phyloP scores from a whole-genome alignment of 139 green algal species.

The Chlamydomonas sp. region DNA sequence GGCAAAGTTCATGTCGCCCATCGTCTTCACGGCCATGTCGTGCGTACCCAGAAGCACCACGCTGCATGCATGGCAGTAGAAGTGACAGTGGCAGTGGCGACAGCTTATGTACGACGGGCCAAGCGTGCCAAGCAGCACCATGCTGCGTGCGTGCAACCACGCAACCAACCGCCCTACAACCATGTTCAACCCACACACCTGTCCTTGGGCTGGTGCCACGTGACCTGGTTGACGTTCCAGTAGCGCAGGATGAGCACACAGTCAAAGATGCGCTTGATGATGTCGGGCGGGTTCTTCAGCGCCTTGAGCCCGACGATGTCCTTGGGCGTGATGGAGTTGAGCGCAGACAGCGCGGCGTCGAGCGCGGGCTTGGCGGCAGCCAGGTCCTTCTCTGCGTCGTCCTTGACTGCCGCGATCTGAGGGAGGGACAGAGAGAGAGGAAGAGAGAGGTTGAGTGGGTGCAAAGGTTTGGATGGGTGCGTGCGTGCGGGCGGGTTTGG shows the following conservation, averaged over 20 bases:
- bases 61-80: too few relatives aligned
- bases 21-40: constrained; percentile 82
- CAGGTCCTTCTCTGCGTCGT: constrained; percentile 83
- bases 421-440: too few relatives aligned
- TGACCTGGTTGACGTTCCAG: constrained; percentile 36
- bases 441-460: too few relatives aligned
- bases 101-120: too few relatives aligned
- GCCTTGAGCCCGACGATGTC: constrained; percentile 86
- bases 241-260: constrained; percentile 77
- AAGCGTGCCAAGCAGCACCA: too few relatives aligned
- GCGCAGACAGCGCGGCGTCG: constrained; percentile 74
- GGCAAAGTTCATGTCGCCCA: constrained; percentile 80
- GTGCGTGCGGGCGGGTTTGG: too few relatives aligned
- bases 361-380: constrained; percentile 84
- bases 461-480: too few relatives aligned
- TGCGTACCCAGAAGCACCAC: constrained; percentile 80
- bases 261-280: constrained; percentile 96
- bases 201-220: constrained; percentile 81
- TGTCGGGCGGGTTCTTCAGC: constrained; percentile 89
- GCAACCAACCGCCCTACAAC: too few relatives aligned
- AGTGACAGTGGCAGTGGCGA: too few relatives aligned
- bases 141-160: too few relatives aligned
- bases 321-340: constrained; percentile 78
- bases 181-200: too few relatives aligned
- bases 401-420: constrained; percentile 58